Evolutionary conservation across 495 filamentous ascomycete genomes (phyloP).

Genomic region (Sporormia fimetaria): DNA sequence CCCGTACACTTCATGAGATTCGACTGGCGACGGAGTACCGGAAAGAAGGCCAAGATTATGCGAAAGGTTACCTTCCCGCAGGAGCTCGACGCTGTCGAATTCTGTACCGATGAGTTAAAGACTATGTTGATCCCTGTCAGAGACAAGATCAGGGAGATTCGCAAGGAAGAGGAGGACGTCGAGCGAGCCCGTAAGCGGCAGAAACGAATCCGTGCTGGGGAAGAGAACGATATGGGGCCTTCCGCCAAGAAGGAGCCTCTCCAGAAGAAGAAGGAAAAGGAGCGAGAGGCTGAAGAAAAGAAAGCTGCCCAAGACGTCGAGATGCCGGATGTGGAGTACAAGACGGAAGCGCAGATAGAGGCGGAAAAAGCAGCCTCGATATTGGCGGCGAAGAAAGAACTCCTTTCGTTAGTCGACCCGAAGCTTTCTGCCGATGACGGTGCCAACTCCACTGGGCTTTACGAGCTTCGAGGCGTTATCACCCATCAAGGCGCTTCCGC

Average conservation of each 20-base stretch:
- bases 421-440: conserved; percentile 62
- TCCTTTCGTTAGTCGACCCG: conserved; percentile 61
- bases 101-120: conserved; percentile 81
- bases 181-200: conserved; percentile 79
- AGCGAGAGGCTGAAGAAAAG: conserved; percentile 36
- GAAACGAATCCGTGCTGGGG: conserved; percentile 57
- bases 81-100: conserved; percentile 88
- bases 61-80: conserved; percentile 92
- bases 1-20: conserved; percentile 97
- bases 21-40: conserved; percentile 86
- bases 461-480: conserved; percentile 86
- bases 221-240: conserved; percentile 41
- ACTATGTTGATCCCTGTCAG: conserved; percentile 76
- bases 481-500: conserved; percentile 97
- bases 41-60: conserved; percentile 99
- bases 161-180: conserved; percentile 87
- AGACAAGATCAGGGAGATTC: conserved; percentile 88
- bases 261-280: conserved; percentile 40
- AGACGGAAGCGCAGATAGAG: conserved; percentile 87
- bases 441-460: conserved; percentile 83
- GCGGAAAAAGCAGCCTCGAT: conserved; percentile 66
- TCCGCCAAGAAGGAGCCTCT: conserved; percentile 30
- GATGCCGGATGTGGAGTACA: conserved; percentile 66
- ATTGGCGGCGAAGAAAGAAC: conserved; percentile 67
- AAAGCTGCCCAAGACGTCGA: conserved; percentile 51